These are phyloP conservation scores for Cutaneotrichosporon sp. DNA, from an alignment of 1,284 basidiomycete species.

Conservation along the genomic window DNA sequence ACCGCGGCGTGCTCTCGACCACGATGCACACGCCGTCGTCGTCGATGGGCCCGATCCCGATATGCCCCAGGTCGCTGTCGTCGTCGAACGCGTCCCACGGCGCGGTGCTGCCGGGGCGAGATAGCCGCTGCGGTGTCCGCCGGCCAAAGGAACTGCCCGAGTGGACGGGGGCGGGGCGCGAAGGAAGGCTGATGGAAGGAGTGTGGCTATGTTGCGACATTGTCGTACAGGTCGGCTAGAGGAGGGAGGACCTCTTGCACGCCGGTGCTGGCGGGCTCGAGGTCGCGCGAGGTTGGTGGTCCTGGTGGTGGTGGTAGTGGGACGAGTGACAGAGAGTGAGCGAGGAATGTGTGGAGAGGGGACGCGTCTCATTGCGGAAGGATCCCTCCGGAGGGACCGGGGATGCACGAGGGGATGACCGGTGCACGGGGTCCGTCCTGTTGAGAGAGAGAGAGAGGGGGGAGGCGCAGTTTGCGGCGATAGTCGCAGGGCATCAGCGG, in stretches of 20 bases:
- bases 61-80: neutral
- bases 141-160: neutral
- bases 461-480: too few relatives aligned
- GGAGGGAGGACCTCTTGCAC: neutral
- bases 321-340: neutral
- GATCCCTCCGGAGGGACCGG: too few relatives aligned
- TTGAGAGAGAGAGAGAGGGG: too few relatives aligned
- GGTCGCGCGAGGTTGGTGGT: neutral
- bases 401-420: too few relatives aligned
- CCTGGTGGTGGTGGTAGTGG: neutral
- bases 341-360: neutral
- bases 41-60: neutral
- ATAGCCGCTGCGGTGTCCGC: neutral
- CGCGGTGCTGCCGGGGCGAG: neutral
- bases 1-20: neutral
- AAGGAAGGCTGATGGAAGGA: slow-evolving; percentile 3
- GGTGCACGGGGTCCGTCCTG: too few relatives aligned
- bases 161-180: neutral
- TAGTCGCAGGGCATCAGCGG: neutral
- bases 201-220: neutral
- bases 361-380: too few relatives aligned
- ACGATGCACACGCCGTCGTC: neutral
- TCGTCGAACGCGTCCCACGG: neutral
- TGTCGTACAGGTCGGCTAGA: neutral
- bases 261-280: neutral